Conservation (phyloP, 495 filamentous ascomycete genomes). For the Aspergillus diversus region DNA sequence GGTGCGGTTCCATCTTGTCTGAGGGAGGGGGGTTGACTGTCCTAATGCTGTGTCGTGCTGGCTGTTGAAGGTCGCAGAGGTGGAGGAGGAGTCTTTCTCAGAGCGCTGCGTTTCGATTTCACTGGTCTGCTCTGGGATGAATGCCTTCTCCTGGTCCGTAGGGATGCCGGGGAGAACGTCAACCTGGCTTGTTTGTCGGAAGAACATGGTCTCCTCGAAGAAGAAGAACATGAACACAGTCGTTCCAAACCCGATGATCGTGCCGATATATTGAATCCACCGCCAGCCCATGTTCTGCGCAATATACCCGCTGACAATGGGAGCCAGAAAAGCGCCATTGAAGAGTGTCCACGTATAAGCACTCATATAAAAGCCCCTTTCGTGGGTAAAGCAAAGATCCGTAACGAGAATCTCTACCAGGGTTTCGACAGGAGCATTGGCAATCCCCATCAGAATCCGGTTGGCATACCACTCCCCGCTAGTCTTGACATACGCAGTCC, state of each 20-base stretch:
- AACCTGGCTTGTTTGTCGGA: background rate
- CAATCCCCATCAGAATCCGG: constrained; percentile 55
- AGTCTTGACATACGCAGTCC: constrained; percentile 47
- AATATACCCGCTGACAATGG: background rate
- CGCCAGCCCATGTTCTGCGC: constrained; percentile 1
- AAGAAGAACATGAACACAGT: constrained; percentile 8
- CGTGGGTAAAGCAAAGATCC: constrained; percentile 57
- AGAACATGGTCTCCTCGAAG: constrained; percentile 17
- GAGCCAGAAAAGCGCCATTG: constrained; percentile 51
- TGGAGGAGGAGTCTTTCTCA: background rate
- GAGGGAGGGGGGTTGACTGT: background rate
- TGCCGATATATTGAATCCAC: background rate
- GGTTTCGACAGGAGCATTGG: constrained; percentile 54
- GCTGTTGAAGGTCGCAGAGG: background rate
- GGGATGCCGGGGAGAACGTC: background rate
- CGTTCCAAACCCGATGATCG: background rate
- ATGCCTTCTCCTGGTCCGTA: background rate
- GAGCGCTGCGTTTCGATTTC: background rate
- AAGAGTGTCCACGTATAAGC: constrained; percentile 53
- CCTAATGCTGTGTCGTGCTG: background rate
- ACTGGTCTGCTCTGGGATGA: background rate
- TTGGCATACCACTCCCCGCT: constrained; percentile 55
- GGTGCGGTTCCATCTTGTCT: background rate
- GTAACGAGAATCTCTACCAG: constrained; percentile 53
- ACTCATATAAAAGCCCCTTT: constrained; percentile 55